These are phyloP conservation scores for Diaporthe humulicola DNA, from an alignment of 2,329 filamentous ascomycete species.

Conservation along the genomic window DNA sequence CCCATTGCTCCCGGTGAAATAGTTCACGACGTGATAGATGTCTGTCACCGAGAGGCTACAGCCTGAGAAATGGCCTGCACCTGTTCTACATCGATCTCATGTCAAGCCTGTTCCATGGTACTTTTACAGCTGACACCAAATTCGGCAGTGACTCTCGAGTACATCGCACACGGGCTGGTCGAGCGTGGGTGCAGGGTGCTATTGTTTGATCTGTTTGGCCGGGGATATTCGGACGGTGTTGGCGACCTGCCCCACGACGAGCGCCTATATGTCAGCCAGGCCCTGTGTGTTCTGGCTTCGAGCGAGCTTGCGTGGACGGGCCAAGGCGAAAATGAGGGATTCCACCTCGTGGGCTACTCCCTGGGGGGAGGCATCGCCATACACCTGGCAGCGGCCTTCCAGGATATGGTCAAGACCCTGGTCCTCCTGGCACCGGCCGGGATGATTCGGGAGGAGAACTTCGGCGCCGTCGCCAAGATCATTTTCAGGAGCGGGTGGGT, in stretches of 20 bases:
- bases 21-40: too few relatives aligned
- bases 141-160: constrained; percentile 71
- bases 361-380: constrained; percentile 82
- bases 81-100: background rate
- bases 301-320: constrained; percentile 70
- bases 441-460: constrained; percentile 73
- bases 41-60: background rate
- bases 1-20: too few relatives aligned
- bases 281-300: constrained; percentile 75
- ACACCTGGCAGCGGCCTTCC: constrained; percentile 78
- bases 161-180: constrained; percentile 75
- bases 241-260: constrained; percentile 70
- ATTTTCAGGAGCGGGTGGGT: constrained; percentile 68
- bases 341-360: constrained; percentile 83
- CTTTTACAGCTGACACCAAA: background rate
- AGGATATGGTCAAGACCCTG: constrained; percentile 72
- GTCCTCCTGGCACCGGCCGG: constrained; percentile 78
- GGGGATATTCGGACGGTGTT: constrained; percentile 82
- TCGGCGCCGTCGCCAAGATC: constrained; percentile 64
- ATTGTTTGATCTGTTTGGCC: constrained; percentile 82
- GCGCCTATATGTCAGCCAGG: constrained; percentile 74
- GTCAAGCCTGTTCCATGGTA: background rate
- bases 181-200: constrained; percentile 77
- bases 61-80: background rate
- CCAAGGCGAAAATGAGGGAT: constrained; percentile 58